Evolutionary conservation across 2,329 filamentous ascomycete species (phyloP).

Genomic region (Fusarium haematococcum): DNA sequence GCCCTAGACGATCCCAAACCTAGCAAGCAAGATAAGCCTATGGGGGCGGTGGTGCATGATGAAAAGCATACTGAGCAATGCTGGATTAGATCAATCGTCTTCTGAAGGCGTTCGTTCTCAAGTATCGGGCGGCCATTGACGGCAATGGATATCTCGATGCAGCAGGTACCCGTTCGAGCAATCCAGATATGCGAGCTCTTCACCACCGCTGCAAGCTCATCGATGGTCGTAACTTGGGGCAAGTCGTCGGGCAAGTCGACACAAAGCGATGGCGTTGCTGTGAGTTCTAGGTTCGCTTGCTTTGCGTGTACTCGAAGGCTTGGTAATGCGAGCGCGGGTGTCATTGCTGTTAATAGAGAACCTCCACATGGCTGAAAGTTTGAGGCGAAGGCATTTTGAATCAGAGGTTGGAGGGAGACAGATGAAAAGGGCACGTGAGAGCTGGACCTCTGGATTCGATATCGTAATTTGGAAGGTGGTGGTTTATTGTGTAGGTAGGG

Average conservation of each 20-base stretch:
- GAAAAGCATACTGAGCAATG: constrained; percentile 42
- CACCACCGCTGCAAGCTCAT: constrained; percentile 41
- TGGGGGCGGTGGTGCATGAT: too few relatives aligned
- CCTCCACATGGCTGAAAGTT: not conserved
- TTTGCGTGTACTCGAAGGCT: constrained; percentile 37
- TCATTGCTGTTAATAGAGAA: not conserved
- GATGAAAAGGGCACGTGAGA: not conserved
- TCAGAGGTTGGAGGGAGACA: not conserved
- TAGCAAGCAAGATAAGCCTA: constrained; percentile 18
- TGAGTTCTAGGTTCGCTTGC: constrained; percentile 39
- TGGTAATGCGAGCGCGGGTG: constrained; percentile 41
- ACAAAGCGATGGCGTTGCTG: constrained; percentile 41
- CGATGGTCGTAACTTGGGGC: constrained; percentile 21
- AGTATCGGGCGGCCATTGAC: constrained; percentile 32
- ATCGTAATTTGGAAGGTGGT: not conserved
- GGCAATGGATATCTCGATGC: constrained; percentile 44
- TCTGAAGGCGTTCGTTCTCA: constrained; percentile 15
- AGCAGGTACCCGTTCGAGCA: constrained; percentile 45
- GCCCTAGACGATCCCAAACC: constrained; percentile 49
- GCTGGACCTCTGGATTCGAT: not conserved
- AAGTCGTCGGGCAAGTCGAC: constrained; percentile 40
- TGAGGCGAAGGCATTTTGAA: not conserved
- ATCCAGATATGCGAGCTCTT: constrained; percentile 49
- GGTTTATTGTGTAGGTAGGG: not conserved
- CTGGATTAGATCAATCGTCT: constrained; percentile 36